Evolutionary conservation across 768 basidiomycete species (phyloP), one percentile per base, ranked within the genome.

Genomic region (Chalciporus pseudorubinellus): DNA sequence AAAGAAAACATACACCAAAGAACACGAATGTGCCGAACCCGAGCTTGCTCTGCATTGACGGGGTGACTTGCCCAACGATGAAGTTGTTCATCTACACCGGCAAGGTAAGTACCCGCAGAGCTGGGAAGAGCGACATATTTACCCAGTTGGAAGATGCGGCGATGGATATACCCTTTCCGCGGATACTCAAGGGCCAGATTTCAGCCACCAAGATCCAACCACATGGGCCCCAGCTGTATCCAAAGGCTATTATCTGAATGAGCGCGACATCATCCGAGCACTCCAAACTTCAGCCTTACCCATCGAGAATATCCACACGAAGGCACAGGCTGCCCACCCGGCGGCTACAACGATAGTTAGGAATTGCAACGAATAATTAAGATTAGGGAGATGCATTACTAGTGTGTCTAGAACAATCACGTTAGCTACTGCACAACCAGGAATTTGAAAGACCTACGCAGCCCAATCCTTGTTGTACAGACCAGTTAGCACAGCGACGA

Each of bases 161-260:
- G 56, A 91, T 85, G 3, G 85, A 84, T 53, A 89, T 68, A 39
- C 86, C 87, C 70, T 89, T 89, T 47, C 85, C 84, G 50, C 87
- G 81, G 51, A 88, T 79, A 53, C 80, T 82, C 59, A 88, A 64
- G 13, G 84, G 83, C 81, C 81, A 85, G 44, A 85, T 86, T 70
- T 89, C 86, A 9, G 87, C 82, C 11, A 86, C 81, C 36, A 89
- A 70, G 65, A 89, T 86, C 87, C 88, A 90, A 11, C 84, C 76
- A 59, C 84, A 85, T 12, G 87, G 85, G 71, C 83, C 87, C 88
- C 87, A 91, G 50, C 82, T 84, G 60, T 87, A 89, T 41, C 87
- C 87, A 60, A 87, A 88, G 4, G 71, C 80, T 78, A 40, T 29
- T 13, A 39, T 11, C 14, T 21, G 34, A n/a, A 45, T 39, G 13